phyloP scores from a whole-genome alignment of 2,329 filamentous ascomycete genomes.

The Sclerotinia trifoliorum region DNA sequence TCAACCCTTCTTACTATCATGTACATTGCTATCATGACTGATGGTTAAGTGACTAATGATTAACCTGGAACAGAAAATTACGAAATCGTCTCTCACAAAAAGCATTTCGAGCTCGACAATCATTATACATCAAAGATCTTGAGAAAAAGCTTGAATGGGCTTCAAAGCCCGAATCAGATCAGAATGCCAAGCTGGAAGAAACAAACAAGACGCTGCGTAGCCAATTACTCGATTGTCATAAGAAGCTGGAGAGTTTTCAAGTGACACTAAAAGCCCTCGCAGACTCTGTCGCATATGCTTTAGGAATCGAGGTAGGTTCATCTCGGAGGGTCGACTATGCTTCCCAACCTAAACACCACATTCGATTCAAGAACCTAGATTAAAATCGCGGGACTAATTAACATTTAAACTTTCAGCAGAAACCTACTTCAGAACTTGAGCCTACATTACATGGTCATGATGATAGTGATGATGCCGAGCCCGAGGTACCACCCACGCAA shows the following conservation, averaged over 20 bases:
- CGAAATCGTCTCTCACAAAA: constrained; percentile 22
- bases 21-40: not conserved
- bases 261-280: constrained; percentile 19
- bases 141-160: constrained; percentile 22
- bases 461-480: constrained; percentile 18
- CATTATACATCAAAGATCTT: constrained; percentile 18
- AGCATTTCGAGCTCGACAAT: constrained; percentile 20
- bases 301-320: constrained; percentile 19
- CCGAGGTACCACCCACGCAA: not conserved
- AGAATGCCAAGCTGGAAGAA: constrained; percentile 19
- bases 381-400: not conserved
- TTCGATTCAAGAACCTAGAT: not conserved
- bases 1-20: not conserved
- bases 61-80: constrained; percentile 4
- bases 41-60: not conserved
- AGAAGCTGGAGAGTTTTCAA: constrained; percentile 21
- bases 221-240: constrained; percentile 21
- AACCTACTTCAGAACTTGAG: not conserved
- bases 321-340: not conserved
- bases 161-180: constrained; percentile 19
- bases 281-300: constrained; percentile 18
- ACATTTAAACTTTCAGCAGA: constrained; percentile 1
- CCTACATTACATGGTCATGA: not conserved
- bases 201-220: constrained; percentile 9
- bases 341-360: not conserved